phyloP scores from a whole-genome alignment of 2,329 filamentous ascomycete genomes.

The Neoarthrinium moseri region DNA sequence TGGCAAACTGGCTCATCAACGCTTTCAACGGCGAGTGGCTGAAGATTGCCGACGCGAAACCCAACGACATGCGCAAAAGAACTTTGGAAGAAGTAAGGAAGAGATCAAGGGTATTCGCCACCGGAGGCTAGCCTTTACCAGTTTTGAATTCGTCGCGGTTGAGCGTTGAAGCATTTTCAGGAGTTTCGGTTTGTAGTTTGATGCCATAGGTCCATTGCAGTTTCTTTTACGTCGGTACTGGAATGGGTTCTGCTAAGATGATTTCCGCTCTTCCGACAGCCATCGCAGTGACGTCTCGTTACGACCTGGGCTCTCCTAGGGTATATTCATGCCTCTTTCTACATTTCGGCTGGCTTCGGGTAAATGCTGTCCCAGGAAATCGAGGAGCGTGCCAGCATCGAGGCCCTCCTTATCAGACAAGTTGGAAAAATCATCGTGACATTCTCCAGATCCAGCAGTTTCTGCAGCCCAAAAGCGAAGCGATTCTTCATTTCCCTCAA shows the following conservation, averaged over 20 bases:
- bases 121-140: neutral
- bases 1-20: conserved; percentile 90
- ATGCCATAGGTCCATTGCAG: neutral
- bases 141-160: neutral
- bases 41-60: conserved; percentile 51
- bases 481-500: no score
- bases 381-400: no score
- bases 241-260: neutral
- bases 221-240: neutral
- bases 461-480: no score
- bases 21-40: conserved; percentile 98
- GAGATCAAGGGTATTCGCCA: conserved; percentile 11
- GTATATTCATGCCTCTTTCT: no score
- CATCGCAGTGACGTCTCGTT: no score
- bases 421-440: no score
- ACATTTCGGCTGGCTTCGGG: no score
- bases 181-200: neutral
- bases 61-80: conserved; percentile 25
- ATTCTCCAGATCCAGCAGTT: no score
- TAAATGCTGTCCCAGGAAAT: no score
- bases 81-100: conserved; percentile 17
- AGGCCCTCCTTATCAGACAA: no score
- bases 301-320: no score
- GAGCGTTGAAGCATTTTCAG: neutral
- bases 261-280: no score